A percentile compares a stretch with the other conserved stretches of the same genome.
Evolutionary conservation across 108 stramenopile genomes (phyloP).

Genomic region (Cyclotella baltica): DNA sequence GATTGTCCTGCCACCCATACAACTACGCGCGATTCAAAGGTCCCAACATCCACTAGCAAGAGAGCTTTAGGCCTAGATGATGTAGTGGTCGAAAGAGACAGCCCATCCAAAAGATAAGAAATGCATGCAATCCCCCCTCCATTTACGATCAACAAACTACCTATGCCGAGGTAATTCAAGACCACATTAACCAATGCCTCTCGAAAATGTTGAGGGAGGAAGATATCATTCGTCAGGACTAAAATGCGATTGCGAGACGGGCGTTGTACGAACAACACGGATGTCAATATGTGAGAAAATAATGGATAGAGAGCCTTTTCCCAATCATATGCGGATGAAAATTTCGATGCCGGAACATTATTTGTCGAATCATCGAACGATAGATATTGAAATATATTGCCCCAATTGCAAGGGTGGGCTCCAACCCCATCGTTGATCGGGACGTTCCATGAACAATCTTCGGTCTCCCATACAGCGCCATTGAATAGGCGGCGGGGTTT

Average conservation of each 20-base stretch:
- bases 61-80: constrained; percentile 26
- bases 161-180: constrained; percentile 37
- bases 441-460: constrained; percentile 17
- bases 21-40: constrained; percentile 37
- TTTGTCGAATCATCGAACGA: constrained; percentile 6
- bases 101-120: constrained; percentile 34
- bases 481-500: constrained; percentile 45
- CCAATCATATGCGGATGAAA: constrained; percentile 34
- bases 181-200: constrained; percentile 39
- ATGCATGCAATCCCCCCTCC: constrained; percentile 30
- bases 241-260: constrained; percentile 49
- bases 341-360: neutral
- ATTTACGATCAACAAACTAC: constrained; percentile 36
- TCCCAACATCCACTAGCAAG: constrained; percentile 42
- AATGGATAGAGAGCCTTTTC: constrained; percentile 41
- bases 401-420: constrained; percentile 32
- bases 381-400: constrained; percentile 27
- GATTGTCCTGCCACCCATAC: constrained; percentile 29
- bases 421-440: constrained; percentile 39
- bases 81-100: neutral
- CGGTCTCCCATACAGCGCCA: constrained; percentile 2
- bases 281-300: constrained; percentile 41
- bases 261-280: constrained; percentile 43
- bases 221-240: constrained; percentile 28
- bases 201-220: constrained; percentile 26